A percentile compares a stretch with the other conserved stretches of the same genome.
phyloP scores from a whole-genome alignment of 306 rosid species.

The Bauhinia variegata region DNA sequence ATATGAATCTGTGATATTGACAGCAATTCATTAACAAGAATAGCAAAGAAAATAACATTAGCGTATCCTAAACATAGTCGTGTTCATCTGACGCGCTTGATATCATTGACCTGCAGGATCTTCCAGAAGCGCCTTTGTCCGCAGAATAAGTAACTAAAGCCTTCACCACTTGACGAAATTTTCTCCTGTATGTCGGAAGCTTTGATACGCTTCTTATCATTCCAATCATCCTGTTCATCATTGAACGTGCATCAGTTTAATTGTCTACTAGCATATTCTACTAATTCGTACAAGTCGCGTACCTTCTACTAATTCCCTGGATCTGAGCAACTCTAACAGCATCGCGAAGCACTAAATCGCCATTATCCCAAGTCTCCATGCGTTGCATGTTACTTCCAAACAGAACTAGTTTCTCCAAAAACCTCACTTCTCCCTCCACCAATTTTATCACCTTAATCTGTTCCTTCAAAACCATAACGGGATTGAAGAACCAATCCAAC shows the following conservation, averaged over 20 bases:
- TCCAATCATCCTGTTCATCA: slow-evolving; percentile 75
- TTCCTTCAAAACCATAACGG: slow-evolving; percentile 79
- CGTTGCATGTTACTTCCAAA: slow-evolving; percentile 61
- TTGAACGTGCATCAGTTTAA: slow-evolving; percentile 27
- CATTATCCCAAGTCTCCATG: slow-evolving; percentile 65
- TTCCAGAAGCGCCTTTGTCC: slow-evolving; percentile 38
- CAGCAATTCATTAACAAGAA: too few species aligned
- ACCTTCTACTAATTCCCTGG: slow-evolving; percentile 84
- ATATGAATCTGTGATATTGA: too few species aligned
- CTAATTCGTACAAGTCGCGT: too few species aligned
- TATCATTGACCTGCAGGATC: too few species aligned
- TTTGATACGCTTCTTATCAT: slow-evolving; percentile 66
- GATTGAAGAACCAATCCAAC: slow-evolving; percentile 89
- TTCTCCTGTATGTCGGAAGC: slow-evolving; percentile 78
- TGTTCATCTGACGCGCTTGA: too few species aligned
- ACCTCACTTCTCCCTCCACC: slow-evolving; percentile 63
- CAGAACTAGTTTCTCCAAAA: slow-evolving; percentile 74
- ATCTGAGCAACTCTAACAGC: slow-evolving; percentile 80
- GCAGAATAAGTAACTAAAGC: slow-evolving; percentile 34
- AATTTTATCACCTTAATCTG: slow-evolving; percentile 67
- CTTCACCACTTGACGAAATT: slow-evolving; percentile 69
- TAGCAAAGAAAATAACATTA: too few species aligned
- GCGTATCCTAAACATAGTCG: too few species aligned
- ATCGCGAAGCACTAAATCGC: slow-evolving; percentile 50
- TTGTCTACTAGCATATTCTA: too few species aligned